phyloP scores from a whole-genome alignment of 192 early-diverging fungal species.

The Entomortierella beljakovae region DNA sequence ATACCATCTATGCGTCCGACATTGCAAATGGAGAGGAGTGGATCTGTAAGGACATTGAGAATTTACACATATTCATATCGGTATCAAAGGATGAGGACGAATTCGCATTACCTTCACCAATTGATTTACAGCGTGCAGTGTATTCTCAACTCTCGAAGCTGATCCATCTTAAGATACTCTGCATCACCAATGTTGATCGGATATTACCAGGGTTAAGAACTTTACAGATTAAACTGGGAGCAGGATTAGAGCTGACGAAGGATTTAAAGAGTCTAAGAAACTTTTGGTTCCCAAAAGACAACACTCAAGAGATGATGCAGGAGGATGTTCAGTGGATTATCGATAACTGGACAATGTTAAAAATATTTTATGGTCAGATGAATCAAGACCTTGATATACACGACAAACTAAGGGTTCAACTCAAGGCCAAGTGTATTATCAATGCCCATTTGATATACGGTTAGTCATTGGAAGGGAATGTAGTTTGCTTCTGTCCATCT shows the following conservation, averaged over 20 bases:
- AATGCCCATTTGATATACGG: no score
- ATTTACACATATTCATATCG: background rate
- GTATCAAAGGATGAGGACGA: background rate
- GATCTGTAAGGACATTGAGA: background rate
- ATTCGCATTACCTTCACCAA: background rate
- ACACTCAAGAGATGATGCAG: background rate
- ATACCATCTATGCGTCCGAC: background rate
- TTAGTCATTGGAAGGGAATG: no score
- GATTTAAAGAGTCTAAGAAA: background rate
- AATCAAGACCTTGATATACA: no score
- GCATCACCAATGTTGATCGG: background rate
- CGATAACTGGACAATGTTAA: background rate
- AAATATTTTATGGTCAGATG: no score
- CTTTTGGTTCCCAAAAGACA: background rate
- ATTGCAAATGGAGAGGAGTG: background rate
- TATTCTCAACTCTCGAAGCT: background rate
- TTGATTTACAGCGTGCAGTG: background rate
- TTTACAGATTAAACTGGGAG: background rate
- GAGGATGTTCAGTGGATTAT: background rate
- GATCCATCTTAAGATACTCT: background rate
- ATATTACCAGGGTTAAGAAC: background rate
- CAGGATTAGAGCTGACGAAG: background rate
- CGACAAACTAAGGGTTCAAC: no score
- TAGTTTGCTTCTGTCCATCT: no score
- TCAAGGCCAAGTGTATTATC: no score